These are phyloP conservation scores for Aeschynomene evenia DNA, from an alignment of 306 rosid species.

Conservation along the genomic window DNA sequence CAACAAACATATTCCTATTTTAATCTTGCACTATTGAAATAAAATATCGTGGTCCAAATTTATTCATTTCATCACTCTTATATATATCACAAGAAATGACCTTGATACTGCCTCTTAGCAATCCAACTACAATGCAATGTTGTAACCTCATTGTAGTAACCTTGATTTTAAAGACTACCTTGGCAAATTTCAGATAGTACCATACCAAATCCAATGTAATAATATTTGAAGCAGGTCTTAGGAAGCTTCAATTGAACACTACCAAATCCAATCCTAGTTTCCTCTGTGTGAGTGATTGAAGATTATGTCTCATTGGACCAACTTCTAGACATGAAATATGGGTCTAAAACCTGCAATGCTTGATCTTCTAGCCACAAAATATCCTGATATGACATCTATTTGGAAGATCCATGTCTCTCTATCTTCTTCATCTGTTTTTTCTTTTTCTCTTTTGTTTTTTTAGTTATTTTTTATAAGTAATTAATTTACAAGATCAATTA, in stretches of 20 bases:
- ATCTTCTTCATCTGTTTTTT: background rate
- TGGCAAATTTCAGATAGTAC: too few species aligned
- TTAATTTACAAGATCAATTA: background rate
- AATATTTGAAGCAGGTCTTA: background rate
- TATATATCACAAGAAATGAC: too few species aligned
- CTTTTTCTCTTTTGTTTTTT: background rate
- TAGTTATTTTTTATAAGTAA: background rate
- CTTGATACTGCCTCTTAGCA: too few species aligned
- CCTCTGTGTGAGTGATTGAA: background rate
- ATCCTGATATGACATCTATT: background rate
- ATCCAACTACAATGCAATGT: too few species aligned
- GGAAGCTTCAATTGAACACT: slow-evolving; percentile 22
- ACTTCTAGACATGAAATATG: background rate
- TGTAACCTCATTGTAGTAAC: too few species aligned
- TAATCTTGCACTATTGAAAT: too few species aligned
- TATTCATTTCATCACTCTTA: too few species aligned
- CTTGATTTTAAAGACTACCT: too few species aligned
- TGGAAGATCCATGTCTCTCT: slow-evolving; percentile 18
- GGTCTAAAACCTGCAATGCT: background rate
- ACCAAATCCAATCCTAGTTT: slow-evolving; percentile 3
- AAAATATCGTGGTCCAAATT: too few species aligned
- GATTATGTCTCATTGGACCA: background rate
- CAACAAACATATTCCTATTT: too few species aligned
- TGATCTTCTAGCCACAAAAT: background rate
- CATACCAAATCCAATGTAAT: background rate